Percentiles rank a stretch among this genome's conserved stretches.
phyloP scores from a whole-genome alignment of 192 early-diverging fungal genomes.

The Backusella psychrophila region DNA sequence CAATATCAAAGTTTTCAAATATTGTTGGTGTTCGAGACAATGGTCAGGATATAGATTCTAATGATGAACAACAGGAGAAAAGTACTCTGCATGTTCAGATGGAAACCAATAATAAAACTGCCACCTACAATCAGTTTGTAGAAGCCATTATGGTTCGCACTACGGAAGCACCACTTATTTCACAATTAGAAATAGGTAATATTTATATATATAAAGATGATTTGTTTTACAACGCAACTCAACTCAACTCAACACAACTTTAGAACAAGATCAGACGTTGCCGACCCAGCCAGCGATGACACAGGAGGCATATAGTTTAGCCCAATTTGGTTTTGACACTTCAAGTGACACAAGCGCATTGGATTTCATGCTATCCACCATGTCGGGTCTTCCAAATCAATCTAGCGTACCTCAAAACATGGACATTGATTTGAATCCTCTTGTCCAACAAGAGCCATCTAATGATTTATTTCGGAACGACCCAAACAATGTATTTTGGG shows the following conservation, averaged over 20 bases:
- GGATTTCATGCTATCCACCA: not conserved
- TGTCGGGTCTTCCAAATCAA: not conserved
- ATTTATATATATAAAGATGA: not conserved
- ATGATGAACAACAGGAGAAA: not conserved
- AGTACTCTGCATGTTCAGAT: not conserved
- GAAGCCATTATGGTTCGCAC: not conserved
- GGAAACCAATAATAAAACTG: not conserved
- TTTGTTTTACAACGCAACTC: too few species aligned
- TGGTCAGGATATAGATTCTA: not conserved
- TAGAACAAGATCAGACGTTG: not conserved
- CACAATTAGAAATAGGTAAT: not conserved
- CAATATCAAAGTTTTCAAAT: not conserved
- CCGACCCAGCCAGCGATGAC: not conserved
- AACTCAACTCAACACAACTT: not conserved
- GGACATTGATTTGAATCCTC: not conserved
- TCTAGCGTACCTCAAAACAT: not conserved
- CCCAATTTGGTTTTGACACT: constrained; percentile 1
- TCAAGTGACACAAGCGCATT: not conserved
- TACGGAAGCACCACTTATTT: not conserved
- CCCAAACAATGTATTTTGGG: not conserved
- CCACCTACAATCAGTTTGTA: not conserved
- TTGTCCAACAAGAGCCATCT: not conserved
- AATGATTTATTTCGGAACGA: not conserved
- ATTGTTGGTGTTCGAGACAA: not conserved
- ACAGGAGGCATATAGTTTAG: not conserved